Evolutionary conservation across 495 filamentous ascomycete genomes (phyloP).

Genomic region (Cercophora samala): DNA sequence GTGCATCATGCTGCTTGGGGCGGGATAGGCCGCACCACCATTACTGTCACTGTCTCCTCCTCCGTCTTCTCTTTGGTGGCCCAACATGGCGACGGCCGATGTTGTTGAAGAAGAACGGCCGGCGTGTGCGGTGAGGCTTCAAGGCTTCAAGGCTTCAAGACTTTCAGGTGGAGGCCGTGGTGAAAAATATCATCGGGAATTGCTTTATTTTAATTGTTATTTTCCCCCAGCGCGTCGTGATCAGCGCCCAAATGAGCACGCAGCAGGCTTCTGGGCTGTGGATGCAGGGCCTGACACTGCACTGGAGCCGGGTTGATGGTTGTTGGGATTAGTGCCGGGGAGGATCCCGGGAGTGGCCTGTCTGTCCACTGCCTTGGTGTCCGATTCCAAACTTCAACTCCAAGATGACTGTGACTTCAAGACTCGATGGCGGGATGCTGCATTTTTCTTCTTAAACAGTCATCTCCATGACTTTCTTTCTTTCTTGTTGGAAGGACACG

Average conservation of each 20-base stretch:
- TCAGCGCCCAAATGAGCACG: conserved; percentile 24
- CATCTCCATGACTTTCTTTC: too few relatives aligned
- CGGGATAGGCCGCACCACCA: conserved; percentile 17
- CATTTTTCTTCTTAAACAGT: neutral
- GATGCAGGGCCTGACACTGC: conserved; percentile 22
- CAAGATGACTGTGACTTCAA: neutral
- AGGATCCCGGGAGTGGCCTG: conserved; percentile 17
- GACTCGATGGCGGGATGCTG: conserved; percentile 2
- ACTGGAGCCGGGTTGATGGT: conserved; percentile 23
- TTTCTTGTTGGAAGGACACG: neutral
- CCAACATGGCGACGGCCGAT: conserved; percentile 15
- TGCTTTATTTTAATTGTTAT: conserved; percentile 25
- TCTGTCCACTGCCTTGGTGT: neutral
- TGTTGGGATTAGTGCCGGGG: conserved; percentile 23
- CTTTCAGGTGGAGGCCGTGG: conserved; percentile 10
- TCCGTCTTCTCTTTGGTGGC: conserved; percentile 16
- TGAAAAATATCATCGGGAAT: conserved; percentile 20
- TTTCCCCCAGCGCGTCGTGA: conserved; percentile 22
- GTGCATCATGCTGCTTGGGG: conserved; percentile 19
- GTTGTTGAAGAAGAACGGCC: conserved; percentile 8
- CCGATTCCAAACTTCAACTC: neutral
- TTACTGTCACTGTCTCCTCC: conserved; percentile 16
- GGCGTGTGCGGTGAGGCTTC: conserved; percentile 6
- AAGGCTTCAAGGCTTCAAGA: too few relatives aligned
- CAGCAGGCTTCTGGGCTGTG: conserved; percentile 13